Conservation (phyloP, 1,284 basidiomycete species). For the Agaricales sp. region DNA sequence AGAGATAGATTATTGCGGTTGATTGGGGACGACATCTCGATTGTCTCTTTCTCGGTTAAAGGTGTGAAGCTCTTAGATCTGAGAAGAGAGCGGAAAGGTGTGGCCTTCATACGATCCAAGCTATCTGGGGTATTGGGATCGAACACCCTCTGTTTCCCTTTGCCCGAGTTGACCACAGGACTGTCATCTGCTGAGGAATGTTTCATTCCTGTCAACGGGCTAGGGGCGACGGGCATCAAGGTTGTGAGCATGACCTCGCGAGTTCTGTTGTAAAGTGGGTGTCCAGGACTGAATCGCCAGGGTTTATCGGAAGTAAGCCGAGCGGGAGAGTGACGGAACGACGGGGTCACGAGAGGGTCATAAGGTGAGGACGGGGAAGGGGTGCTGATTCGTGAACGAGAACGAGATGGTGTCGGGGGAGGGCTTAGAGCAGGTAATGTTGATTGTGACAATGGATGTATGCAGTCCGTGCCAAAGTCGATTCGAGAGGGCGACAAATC, state of each 20-base stretch:
- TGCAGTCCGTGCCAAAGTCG: not conserved
- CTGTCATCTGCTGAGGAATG: slow-evolving; percentile 1
- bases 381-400: slow-evolving; percentile 16
- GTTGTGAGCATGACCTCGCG: slow-evolving; percentile 55
- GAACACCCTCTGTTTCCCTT: slow-evolving; percentile 20
- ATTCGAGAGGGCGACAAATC: not conserved
- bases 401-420: slow-evolving; percentile 23
- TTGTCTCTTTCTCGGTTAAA: not conserved
- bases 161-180: slow-evolving; percentile 6
- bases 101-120: slow-evolving; percentile 11
- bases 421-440: slow-evolving; percentile 20
- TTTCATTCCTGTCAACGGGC: slow-evolving; percentile 24
- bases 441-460: slow-evolving; percentile 9
- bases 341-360: slow-evolving; percentile 57
- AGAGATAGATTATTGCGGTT: not conserved
- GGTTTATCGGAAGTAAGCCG: slow-evolving; percentile 63
- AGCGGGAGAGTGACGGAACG: slow-evolving; percentile 64
- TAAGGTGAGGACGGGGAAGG: slow-evolving; percentile 46
- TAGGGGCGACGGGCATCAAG: slow-evolving; percentile 34
- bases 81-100: not conserved
- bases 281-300: slow-evolving; percentile 67
- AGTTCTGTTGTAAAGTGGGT: slow-evolving; percentile 51
- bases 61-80: not conserved
- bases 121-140: slow-evolving; percentile 17
- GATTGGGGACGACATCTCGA: not conserved